Percentiles rank a stretch among this genome's conserved stretches.
These are phyloP conservation scores for Podochytrium sp. DNA, from an alignment of 192 early-diverging fungal species.

Conservation along the genomic window DNA sequence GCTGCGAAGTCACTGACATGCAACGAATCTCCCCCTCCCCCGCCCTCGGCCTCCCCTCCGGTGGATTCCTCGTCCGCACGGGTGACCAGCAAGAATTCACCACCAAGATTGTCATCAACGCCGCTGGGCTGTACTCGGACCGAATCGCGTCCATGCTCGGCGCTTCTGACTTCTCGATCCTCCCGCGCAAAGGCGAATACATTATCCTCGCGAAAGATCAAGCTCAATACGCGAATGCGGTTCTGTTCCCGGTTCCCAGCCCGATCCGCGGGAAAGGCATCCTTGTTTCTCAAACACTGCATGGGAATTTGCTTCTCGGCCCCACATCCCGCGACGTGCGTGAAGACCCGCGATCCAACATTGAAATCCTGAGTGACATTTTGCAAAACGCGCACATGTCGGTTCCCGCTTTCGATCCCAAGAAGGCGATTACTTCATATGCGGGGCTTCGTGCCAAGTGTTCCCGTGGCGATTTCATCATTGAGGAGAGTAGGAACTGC, in stretches of 20 bases:
- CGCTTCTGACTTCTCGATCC: conserved; percentile 46
- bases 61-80: conserved; percentile 33
- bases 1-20: conserved; percentile 49
- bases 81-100: conserved; percentile 9
- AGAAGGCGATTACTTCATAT: conserved; percentile 51
- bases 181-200: conserved; percentile 55
- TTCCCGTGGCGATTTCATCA: conserved; percentile 50
- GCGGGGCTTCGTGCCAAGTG: conserved; percentile 51
- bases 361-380: conserved; percentile 42
- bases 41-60: neutral
- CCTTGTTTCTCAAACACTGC: conserved; percentile 49
- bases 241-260: conserved; percentile 51
- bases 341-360: conserved; percentile 39
- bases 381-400: conserved; percentile 31
- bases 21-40: conserved; percentile 27
- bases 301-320: conserved; percentile 53
- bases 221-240: conserved; percentile 36
- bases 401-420: conserved; percentile 46
- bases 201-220: conserved; percentile 47
- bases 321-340: conserved; percentile 48
- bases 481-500: conserved; percentile 34
- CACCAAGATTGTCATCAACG: conserved; percentile 42
- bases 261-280: conserved; percentile 51
- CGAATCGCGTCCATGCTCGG: conserved; percentile 55
- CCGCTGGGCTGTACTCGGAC: conserved; percentile 46